Evolutionary conservation across 2,329 filamentous ascomycete species (phyloP).

Genomic region (Albophoma yamanashiensis): DNA sequence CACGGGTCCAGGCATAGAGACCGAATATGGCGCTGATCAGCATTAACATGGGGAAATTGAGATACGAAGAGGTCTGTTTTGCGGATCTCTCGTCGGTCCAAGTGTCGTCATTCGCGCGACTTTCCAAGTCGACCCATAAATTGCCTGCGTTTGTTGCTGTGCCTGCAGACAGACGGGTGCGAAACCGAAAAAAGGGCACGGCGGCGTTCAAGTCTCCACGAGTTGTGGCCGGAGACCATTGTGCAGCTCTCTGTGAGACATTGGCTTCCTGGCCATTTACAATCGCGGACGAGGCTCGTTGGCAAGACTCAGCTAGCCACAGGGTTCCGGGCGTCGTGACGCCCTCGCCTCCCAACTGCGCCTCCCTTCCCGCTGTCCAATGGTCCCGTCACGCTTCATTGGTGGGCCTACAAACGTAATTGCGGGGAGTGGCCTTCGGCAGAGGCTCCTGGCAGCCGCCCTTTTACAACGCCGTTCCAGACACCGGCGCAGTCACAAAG

Average conservation of each 20-base stretch:
- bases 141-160: neutral
- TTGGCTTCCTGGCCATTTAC: neutral
- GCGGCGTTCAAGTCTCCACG: neutral
- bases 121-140: neutral
- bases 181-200: neutral
- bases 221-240: neutral
- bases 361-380: neutral
- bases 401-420: neutral
- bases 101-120: neutral
- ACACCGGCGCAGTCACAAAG: neutral
- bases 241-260: neutral
- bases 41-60: neutral
- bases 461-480: neutral
- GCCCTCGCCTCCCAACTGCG: neutral
- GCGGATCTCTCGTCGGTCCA: neutral
- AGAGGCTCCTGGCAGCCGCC: neutral
- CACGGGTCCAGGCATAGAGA: neutral
- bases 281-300: neutral
- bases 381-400: neutral
- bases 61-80: neutral
- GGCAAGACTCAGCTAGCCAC: neutral
- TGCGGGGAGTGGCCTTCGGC: neutral
- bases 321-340: neutral
- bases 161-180: neutral
- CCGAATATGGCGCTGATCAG: neutral